These are phyloP conservation scores for Cytospora schulzeri DNA, from an alignment of 2,329 filamentous ascomycete species.

Conservation along the genomic window DNA sequence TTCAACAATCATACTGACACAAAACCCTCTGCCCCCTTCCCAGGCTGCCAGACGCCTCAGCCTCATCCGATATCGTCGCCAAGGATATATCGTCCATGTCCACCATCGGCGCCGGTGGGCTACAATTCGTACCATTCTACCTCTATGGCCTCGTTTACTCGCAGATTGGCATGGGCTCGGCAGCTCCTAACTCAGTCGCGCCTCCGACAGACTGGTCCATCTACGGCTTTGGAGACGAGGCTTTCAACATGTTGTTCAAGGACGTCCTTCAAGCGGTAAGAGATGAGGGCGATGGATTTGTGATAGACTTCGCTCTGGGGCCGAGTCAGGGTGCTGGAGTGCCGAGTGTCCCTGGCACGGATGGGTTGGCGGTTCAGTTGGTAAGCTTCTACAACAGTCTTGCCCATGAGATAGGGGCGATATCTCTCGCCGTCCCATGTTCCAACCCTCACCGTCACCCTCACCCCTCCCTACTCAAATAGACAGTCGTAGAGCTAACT, in stretches of 20 bases:
- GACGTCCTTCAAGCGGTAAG: constrained; percentile 36
- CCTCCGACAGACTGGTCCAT: constrained; percentile 23
- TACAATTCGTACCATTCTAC: constrained; percentile 21
- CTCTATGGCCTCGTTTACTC: constrained; percentile 17
- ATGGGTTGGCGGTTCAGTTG: constrained; percentile 10
- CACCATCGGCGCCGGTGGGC: constrained; percentile 16
- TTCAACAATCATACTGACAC: background rate
- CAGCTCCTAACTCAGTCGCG: background rate
- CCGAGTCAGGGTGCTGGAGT: constrained; percentile 52
- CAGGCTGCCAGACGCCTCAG: constrained; percentile 17
- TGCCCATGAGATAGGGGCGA: constrained; percentile 38
- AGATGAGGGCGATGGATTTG: constrained; percentile 38
- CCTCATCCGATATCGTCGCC: constrained; percentile 8
- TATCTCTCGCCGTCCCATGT: constrained; percentile 37
- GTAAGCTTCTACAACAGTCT: constrained; percentile 37
- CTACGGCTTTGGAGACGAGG: constrained; percentile 40
- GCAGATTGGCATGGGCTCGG: background rate
- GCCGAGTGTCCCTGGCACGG: constrained; percentile 10
- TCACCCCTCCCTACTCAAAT: too few species aligned
- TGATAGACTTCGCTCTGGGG: constrained; percentile 50
- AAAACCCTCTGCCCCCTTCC: background rate
- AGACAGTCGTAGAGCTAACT: constrained; percentile 22
- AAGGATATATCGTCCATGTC: constrained; percentile 20
- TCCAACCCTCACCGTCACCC: constrained; percentile 19
- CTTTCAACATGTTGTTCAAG: constrained; percentile 27